Percentiles rank a stretch among this genome's conserved stretches.
phyloP scores from a whole-genome alignment of 106 monocot species.

The Dendrobium officinale region DNA sequence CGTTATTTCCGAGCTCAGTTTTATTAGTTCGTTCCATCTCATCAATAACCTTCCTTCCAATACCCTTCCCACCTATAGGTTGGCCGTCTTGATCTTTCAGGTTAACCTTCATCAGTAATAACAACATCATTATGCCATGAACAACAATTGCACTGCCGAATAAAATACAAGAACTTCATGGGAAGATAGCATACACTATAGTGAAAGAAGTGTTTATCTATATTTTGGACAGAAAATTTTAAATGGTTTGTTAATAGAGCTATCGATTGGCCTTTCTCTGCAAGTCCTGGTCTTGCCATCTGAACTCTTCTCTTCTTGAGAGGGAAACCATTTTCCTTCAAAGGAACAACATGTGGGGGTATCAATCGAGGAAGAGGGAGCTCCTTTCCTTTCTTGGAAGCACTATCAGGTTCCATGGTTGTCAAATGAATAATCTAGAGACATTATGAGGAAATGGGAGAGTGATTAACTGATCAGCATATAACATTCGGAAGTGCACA shows the following conservation, averaged over 20 bases:
- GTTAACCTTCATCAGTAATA: slow-evolving; percentile 35
- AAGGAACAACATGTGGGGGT: slow-evolving; percentile 40
- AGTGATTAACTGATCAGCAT: no score
- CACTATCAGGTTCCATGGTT: slow-evolving; percentile 20
- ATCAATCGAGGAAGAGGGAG: slow-evolving; percentile 56
- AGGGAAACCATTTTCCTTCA: slow-evolving; percentile 25
- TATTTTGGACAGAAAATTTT: slow-evolving; percentile 37
- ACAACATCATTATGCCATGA: not conserved
- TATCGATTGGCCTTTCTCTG: slow-evolving; percentile 45
- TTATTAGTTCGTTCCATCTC: slow-evolving; percentile 67
- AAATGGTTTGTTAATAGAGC: slow-evolving; percentile 67
- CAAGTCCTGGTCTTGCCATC: slow-evolving; percentile 42
- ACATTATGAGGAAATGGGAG: not conserved
- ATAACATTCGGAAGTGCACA: no score
- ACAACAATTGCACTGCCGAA: not conserved
- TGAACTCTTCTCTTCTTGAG: slow-evolving; percentile 46
- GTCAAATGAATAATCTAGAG: not conserved
- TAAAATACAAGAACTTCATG: slow-evolving; percentile 3
- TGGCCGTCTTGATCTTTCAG: slow-evolving; percentile 89
- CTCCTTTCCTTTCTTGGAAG: not conserved
- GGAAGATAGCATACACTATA: slow-evolving; percentile 52
- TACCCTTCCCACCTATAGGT: slow-evolving; percentile 68
- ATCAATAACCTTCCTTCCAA: slow-evolving; percentile 77
- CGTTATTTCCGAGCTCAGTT: slow-evolving; percentile 60
- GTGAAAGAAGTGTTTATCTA: slow-evolving; percentile 65